Evolutionary conservation across 225 moss, liverwort and hornwort species (phyloP).

Genomic region (Marchantia paleacea): DNA sequence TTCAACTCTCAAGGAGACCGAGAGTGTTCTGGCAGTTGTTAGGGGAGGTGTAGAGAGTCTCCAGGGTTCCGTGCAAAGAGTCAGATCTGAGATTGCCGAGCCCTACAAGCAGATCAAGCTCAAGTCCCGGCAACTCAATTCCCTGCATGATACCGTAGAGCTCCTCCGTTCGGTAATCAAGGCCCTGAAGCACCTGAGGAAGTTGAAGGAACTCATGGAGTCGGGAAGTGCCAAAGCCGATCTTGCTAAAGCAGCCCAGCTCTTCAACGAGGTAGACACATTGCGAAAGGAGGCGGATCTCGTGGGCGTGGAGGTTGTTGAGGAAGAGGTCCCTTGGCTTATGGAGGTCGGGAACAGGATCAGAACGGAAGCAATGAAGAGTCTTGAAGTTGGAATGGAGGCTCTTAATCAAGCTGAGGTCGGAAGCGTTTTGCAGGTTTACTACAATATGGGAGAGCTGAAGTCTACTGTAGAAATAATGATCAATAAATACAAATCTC

Average conservation of each 20-base stretch:
- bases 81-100: slow-evolving; percentile 92
- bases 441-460: slow-evolving; percentile 95
- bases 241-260: slow-evolving; percentile 87
- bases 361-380: slow-evolving; percentile 80
- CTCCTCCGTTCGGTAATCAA: slow-evolving; percentile 85
- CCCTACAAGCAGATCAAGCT: slow-evolving; percentile 89
- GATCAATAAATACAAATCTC: slow-evolving; percentile 78
- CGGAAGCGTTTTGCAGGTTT: slow-evolving; percentile 93
- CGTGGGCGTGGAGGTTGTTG: slow-evolving; percentile 75
- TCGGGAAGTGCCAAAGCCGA: slow-evolving; percentile 64
- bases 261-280: slow-evolving; percentile 81
- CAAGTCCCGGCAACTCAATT: slow-evolving; percentile 78
- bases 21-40: slow-evolving; percentile 88
- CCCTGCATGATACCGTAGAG: slow-evolving; percentile 86
- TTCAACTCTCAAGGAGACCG: slow-evolving; percentile 92
- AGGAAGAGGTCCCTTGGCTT: slow-evolving; percentile 82
- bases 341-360: slow-evolving; percentile 79
- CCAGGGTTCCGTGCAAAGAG: slow-evolving; percentile 86
- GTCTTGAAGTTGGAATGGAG: slow-evolving; percentile 89
- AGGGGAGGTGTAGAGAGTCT: slow-evolving; percentile 83
- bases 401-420: slow-evolving; percentile 94
- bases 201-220: slow-evolving; percentile 83
- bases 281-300: slow-evolving; percentile 77
- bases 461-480: slow-evolving; percentile 79
- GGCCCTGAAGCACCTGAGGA: slow-evolving; percentile 76